Evolutionary conservation across 495 filamentous ascomycete species (phyloP).

Genomic region (Aspergillus nidulans): DNA sequence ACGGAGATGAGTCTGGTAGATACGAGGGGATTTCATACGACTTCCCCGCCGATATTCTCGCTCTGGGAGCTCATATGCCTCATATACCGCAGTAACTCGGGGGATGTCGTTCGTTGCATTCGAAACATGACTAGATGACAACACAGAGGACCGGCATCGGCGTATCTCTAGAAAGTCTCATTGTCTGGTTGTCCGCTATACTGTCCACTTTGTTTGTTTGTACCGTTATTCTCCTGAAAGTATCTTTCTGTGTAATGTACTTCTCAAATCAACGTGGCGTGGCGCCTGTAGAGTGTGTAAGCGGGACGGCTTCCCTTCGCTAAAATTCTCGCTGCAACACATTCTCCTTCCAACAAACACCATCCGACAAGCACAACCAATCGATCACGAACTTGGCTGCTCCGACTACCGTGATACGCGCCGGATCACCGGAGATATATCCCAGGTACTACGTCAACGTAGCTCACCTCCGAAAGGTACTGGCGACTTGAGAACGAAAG

Average conservation of each 20-base stretch:
- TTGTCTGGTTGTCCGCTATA: background rate
- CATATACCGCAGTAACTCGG: background rate
- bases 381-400: background rate
- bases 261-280: background rate
- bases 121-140: conserved; percentile 1
- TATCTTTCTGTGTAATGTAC: background rate
- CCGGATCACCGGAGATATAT: background rate
- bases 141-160: background rate
- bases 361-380: background rate
- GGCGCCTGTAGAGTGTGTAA: conserved; percentile 3
- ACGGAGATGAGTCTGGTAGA: background rate
- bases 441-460: background rate
- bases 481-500: background rate
- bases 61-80: background rate
- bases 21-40: background rate
- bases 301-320: background rate
- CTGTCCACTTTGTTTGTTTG: background rate
- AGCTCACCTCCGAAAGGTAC: background rate
- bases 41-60: background rate
- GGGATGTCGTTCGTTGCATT: background rate
- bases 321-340: background rate
- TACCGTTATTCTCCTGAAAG: background rate
- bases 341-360: background rate
- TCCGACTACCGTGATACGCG: background rate
- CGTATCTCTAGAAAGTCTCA: background rate